Conservation (phyloP, 768 basidiomycete genomes). For the Podaxis sp. region DNA sequence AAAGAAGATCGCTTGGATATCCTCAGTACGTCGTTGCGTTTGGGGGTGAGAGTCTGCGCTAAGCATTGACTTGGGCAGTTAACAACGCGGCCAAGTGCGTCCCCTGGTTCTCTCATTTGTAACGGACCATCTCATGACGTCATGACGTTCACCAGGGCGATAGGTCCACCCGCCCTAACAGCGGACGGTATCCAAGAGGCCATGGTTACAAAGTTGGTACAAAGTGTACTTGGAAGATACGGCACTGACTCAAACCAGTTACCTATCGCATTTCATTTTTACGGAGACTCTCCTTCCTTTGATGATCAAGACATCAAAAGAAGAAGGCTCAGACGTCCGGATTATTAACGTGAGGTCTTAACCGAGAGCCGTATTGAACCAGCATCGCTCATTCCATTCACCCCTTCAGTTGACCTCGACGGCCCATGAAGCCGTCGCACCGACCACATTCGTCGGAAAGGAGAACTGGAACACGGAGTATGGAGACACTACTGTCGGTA, state of each 20-base stretch:
- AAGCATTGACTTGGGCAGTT: conserved; percentile 29
- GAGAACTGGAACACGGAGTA: conserved; percentile 37
- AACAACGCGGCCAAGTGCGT: conserved; percentile 43
- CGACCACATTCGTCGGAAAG: conserved; percentile 26
- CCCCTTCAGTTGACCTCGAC: conserved; percentile 31
- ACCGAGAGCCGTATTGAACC: conserved; percentile 2
- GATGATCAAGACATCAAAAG: conserved; percentile 45
- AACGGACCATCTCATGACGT: not conserved
- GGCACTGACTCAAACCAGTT: conserved; percentile 28
- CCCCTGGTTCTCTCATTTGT: not conserved
- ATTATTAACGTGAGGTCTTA: conserved; percentile 47
- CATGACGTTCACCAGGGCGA: not conserved
- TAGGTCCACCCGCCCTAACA: conserved; percentile 16
- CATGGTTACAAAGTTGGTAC: conserved; percentile 10
- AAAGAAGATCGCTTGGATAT: conserved; percentile 55
- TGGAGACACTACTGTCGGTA: conserved; percentile 20
- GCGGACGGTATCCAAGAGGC: conserved; percentile 18
- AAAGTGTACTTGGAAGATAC: not conserved
- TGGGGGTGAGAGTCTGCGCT: not conserved
- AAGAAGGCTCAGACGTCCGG: conserved; percentile 54
- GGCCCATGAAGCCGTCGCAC: conserved; percentile 21
- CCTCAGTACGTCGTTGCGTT: conserved; percentile 36
- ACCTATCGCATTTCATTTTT: conserved; percentile 53
- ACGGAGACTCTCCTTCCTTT: conserved; percentile 54
- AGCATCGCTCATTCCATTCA: not conserved